These are phyloP conservation scores for Crithidia mellificae DNA, from an alignment of 208 protist genomes.

Conservation along the genomic window DNA sequence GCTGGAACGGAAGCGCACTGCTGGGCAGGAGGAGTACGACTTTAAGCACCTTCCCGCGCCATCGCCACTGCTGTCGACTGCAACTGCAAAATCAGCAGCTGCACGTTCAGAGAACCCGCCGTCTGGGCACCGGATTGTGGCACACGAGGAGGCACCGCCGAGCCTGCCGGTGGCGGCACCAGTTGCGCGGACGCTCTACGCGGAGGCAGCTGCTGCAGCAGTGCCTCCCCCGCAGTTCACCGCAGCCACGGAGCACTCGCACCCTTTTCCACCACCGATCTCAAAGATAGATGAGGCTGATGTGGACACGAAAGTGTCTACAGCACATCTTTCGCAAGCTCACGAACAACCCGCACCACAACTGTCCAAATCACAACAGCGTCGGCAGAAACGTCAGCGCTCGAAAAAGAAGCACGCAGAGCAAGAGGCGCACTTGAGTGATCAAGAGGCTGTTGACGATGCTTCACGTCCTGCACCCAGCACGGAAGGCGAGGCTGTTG, in stretches of 20 bases:
- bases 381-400: too few relatives aligned
- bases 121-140: too few relatives aligned
- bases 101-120: too few relatives aligned
- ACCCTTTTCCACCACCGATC: neutral
- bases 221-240: neutral
- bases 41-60: constrained; percentile 10
- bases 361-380: too few relatives aligned
- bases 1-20: neutral
- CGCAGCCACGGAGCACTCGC: neutral
- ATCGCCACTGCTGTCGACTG: neutral
- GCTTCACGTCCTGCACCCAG: too few relatives aligned
- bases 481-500: too few relatives aligned
- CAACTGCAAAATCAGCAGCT: neutral
- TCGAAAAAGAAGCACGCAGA: too few relatives aligned
- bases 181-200: neutral
- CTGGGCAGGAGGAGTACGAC: constrained; percentile 11
- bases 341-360: neutral
- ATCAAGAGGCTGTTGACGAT: too few relatives aligned
- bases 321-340: neutral
- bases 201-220: neutral
- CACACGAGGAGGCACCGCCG: neutral
- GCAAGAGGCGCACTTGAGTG: too few relatives aligned
- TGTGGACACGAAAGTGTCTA: neutral
- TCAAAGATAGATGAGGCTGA: neutral
- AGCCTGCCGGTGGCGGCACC: neutral